Conservation (phyloP, 768 basidiomycete species). For the Amanita brunnescens region DNA sequence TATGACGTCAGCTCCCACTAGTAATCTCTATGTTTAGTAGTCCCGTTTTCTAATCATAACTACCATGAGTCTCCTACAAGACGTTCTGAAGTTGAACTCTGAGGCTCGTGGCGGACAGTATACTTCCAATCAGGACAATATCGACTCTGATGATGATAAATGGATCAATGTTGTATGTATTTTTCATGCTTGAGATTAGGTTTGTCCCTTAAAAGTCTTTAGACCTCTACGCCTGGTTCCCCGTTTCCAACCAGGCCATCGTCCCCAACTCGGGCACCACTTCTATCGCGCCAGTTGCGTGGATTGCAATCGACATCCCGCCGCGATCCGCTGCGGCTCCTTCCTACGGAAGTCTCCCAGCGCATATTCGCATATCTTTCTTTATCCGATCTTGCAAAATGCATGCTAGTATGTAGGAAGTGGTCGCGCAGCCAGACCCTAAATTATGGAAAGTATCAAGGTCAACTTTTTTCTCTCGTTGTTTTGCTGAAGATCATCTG, state of each 20-base stretch:
- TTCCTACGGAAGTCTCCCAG: slow-evolving; percentile 80
- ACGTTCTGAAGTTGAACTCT: slow-evolving; percentile 50
- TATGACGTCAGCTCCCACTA: slow-evolving; percentile 29
- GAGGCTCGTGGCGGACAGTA: slow-evolving; percentile 11
- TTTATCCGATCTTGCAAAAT: slow-evolving; percentile 61
- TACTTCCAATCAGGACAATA: slow-evolving; percentile 26
- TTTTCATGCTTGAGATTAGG: slow-evolving; percentile 8
- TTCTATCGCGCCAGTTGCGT: slow-evolving; percentile 36
- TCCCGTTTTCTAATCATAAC: slow-evolving; percentile 4
- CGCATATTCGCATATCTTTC: slow-evolving; percentile 60
- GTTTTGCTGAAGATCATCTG: neutral
- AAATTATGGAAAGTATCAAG: slow-evolving; percentile 65
- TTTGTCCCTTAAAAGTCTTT: neutral
- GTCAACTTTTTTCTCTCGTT: neutral
- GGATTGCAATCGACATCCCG: slow-evolving; percentile 34
- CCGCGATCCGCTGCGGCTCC: slow-evolving; percentile 54
- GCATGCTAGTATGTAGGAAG: slow-evolving; percentile 74
- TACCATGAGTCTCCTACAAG: slow-evolving; percentile 61
- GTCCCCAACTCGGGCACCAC: slow-evolving; percentile 40
- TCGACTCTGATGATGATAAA: slow-evolving; percentile 63
- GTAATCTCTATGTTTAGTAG: neutral
- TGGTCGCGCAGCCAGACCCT: slow-evolving; percentile 87
- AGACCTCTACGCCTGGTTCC: slow-evolving; percentile 65
- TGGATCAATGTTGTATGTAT: slow-evolving; percentile 61
- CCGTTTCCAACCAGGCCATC: slow-evolving; percentile 57